Evolutionary conservation across 345 rosid species (phyloP), one percentile per base, ranked within the genome.

Genomic region (Salix brachista): DNA sequence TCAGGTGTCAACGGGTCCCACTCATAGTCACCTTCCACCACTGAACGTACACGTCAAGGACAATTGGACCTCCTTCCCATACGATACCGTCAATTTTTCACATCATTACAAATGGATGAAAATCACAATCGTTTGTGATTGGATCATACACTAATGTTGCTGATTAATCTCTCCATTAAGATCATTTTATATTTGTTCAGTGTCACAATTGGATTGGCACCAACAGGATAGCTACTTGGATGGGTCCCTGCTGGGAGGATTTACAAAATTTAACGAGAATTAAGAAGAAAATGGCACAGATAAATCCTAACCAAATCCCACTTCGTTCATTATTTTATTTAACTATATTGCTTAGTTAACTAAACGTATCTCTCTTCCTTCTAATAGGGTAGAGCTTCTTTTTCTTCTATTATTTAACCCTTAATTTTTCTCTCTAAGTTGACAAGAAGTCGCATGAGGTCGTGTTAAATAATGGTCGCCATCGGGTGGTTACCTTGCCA

Each of bases 241-340:
- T 11, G 50, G 50, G 17, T 44, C 23, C 65, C 14, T 26, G 0
- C 10, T 12, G 14, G 30, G 39, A 50, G 3, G 23, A 39, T 21
- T 3, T 8, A 18, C 4, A 7, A 18, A 6, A 3, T 44, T 13
- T 26, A 4, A 54, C 41, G 8, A 18, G 30, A 25, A 75, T 36
- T 34, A 80, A 71, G 48, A 80, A 71, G 48, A 25, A 75, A 74
- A 54, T 62, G 83, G 77, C 72, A 61, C 81, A 80, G 4, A 34
- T 34, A 34, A 34, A 34, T 76, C 82, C 84, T 42, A 81, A 89
- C 88, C 93, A 84, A 84, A 88, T 86, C 90, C 91, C 92, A 88
- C 96, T 86, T 75, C 46, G 50, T 21, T 36, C 19, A 25, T 61
- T 72, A 67, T 18, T 14, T 72, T 76, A 39, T 42, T 21, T 52